Conservation (phyloP, 768 basidiomycete genomes). For the Dacryopinax spathularia region DNA sequence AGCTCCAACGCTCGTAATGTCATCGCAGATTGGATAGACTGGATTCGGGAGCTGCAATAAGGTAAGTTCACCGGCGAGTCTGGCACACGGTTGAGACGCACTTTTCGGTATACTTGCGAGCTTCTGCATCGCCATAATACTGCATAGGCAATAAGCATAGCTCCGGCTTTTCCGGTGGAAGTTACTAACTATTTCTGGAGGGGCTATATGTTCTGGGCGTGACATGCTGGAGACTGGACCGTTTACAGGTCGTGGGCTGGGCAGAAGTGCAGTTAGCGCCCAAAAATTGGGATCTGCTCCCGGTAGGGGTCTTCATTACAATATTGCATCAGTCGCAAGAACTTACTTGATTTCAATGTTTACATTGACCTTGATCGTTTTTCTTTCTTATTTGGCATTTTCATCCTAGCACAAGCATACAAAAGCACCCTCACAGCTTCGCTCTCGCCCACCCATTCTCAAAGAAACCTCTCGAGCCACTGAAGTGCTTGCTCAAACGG, state of each 20-base stretch:
- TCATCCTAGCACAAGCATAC: not conserved
- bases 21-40: slow-evolving; percentile 95
- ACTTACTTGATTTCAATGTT: too few relatives aligned
- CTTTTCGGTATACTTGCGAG: slow-evolving; percentile 95
- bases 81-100: slow-evolving; percentile 25
- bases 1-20: slow-evolving; percentile 90
- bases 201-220: slow-evolving; percentile 73
- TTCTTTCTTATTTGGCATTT: not conserved
- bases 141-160: slow-evolving; percentile 21
- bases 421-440: not conserved
- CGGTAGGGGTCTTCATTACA: not conserved
- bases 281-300: not conserved
- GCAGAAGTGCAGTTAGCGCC: not conserved
- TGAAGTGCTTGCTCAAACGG: not conserved
- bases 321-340: too few relatives aligned
- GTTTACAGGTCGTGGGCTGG: not conserved
- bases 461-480: not conserved
- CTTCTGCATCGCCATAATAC: slow-evolving; percentile 95
- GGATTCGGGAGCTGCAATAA: slow-evolving; percentile 66
- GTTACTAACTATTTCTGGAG: slow-evolving; percentile 70
- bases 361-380: not conserved
- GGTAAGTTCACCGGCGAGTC: not conserved
- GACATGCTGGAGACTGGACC: slow-evolving; percentile 40
- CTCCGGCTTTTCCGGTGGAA: not conserved
- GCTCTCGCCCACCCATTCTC: not conserved